Evolutionary conservation across 2,329 filamentous ascomycete genomes (phyloP), one percentile per base, ranked within the genome.

Genomic region (Pseudogymnoascus sp.): DNA sequence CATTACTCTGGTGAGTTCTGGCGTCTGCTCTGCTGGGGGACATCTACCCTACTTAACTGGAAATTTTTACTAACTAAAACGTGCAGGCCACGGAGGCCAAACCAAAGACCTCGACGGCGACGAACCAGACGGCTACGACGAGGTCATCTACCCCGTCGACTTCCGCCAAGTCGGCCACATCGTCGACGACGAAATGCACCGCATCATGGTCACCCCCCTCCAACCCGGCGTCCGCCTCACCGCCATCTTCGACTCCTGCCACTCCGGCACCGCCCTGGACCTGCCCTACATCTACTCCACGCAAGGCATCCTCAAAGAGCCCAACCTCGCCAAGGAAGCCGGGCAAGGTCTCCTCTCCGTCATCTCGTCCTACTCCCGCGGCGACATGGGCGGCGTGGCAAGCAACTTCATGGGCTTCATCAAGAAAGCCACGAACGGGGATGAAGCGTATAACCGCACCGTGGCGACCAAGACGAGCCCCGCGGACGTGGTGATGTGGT

Each of bases 401-500:
- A 45, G 41, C 41, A 88, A 88, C 52, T 84, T 94, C n/a, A 86
- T 93, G 73, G 85, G 86, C 52, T 84, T 97, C 71, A 86, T 95
- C 76, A 97, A 97, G 80, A 90, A 92, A 73, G 92, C 91, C 16
- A 89, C 90, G 22, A 84, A 79, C 64, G 92, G 92, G 67, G 83
- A 94, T 68, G 85, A 88, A 36, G 87, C 88, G 16, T 88, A 92
- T 75, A 83, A 95, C 76, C 87, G 86, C 73, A 90, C 92, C 66
- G 82, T 91, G 73, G 84, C 89, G 67, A 97, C 93, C 42, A 95
- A 95, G 79, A 97, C 94, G 14, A 94, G 89, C 62, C 88, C 92
- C 1, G 94, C 94, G 41, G 94, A 99, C 75, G 94, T 99, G 33
- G 85, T 99, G 73, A 96, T 97, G 90, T 96, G 92, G 89, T 96